These are phyloP conservation scores for Arthrinium phaeospermum DNA, from an alignment of 2,329 filamentous ascomycete genomes.

Conservation along the genomic window DNA sequence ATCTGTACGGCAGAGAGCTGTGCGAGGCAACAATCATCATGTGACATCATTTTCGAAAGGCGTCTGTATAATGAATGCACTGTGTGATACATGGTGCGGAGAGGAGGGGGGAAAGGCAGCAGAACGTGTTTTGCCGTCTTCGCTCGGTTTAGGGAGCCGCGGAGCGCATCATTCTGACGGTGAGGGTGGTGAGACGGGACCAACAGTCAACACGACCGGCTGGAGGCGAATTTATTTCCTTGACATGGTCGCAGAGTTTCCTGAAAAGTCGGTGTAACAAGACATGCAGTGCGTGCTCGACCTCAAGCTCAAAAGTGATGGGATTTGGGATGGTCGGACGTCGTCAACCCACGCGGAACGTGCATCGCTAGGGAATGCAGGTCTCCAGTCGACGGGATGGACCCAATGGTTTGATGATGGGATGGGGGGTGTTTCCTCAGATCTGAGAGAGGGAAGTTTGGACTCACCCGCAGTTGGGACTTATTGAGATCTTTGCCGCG, in stretches of 20 bases:
- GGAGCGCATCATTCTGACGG: slow-evolving; percentile 11
- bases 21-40: slow-evolving; percentile 1
- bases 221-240: slow-evolving; percentile 13
- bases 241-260: slow-evolving; percentile 5
- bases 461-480: neutral
- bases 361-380: slow-evolving; percentile 5
- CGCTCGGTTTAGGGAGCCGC: neutral
- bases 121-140: slow-evolving; percentile 9
- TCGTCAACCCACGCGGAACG: slow-evolving; percentile 11
- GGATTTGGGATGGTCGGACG: neutral
- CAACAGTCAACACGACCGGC: slow-evolving; percentile 8
- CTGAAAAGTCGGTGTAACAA: slow-evolving; percentile 14
- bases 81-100: slow-evolving; percentile 5
- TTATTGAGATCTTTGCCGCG: neutral
- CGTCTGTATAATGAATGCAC: neutral
- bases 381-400: slow-evolving; percentile 6
- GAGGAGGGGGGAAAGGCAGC: neutral
- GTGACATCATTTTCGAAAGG: slow-evolving; percentile 4
- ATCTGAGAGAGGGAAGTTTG: neutral
- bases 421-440: neutral
- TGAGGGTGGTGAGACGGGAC: slow-evolving; percentile 12
- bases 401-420: neutral
- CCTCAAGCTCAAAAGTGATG: neutral
- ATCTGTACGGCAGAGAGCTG: neutral
- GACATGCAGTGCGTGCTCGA: slow-evolving; percentile 5